A percentile compares a stretch with the other conserved stretches of the same genome.
phyloP scores from a whole-genome alignment of 108 stramenopile genomes.

The Schizochytrium sp. region DNA sequence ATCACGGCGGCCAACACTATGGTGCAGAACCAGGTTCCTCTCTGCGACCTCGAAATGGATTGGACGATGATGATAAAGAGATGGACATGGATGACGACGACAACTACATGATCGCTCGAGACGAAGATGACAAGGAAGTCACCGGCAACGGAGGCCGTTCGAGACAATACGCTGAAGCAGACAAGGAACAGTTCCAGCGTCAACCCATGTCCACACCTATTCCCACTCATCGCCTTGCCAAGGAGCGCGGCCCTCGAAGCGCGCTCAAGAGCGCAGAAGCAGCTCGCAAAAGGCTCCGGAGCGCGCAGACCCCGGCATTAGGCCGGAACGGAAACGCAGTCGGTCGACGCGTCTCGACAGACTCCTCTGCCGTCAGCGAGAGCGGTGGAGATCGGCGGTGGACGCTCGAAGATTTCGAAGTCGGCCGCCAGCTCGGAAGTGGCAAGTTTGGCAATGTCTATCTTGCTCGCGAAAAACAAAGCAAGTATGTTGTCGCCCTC shows the following conservation, averaged over 20 bases:
- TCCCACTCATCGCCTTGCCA: neutral
- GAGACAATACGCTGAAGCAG: neutral
- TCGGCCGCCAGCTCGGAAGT: conserved; percentile 87
- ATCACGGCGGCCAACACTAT: no score
- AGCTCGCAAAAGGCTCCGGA: neutral
- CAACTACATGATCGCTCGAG: no score
- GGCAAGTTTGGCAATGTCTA: conserved; percentile 95
- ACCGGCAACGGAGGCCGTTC: no score
- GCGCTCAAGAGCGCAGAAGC: neutral
- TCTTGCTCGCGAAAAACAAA: conserved; percentile 79
- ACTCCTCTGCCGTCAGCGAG: no score
- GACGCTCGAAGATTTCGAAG: conserved; percentile 91
- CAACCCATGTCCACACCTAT: neutral
- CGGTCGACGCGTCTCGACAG: no score
- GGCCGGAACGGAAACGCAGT: no score
- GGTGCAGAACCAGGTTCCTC: no score
- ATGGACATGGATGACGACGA: no score
- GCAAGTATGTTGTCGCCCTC: conserved; percentile 92
- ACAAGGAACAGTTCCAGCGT: neutral
- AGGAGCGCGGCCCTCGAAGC: neutral
- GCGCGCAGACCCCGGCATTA: neutral
- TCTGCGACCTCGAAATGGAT: neutral
- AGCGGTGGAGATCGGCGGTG: neutral
- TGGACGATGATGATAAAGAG: neutral
- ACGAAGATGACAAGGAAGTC: no score